Base-by-base conservation (phyloP, 2,329 filamentous ascomycete genomes). In the Lecanicillium sp. region DNA sequence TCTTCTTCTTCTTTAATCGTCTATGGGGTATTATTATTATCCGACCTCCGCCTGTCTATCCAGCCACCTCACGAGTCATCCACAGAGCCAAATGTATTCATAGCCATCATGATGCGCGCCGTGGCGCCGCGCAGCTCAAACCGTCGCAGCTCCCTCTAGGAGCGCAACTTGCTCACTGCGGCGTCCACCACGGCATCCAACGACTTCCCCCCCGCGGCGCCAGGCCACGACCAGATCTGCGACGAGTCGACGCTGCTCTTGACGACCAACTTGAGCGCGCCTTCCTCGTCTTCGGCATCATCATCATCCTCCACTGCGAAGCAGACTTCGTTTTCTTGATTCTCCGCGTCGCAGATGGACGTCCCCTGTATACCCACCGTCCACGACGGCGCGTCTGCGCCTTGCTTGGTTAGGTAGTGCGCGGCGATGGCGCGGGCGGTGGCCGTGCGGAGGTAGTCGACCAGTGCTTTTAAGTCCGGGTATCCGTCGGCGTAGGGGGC, bases 401-500 rank as follows among this genome's bases (percentile, higher is more conserved):
- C 13, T 7, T 59, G 48, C 22, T 46, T 44, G 17, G 50, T 45
- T 20, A 65, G 49, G 34, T 57, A 54, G 39, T 59, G 57, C 9
- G 61, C 51, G 1, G 62, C 54, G 3, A 73, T 54, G 30, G 59
- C 57, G 32, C 63, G 68, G 17, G 60, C 49, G 7, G 64, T 57
- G 11, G 68, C 65, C 14, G 61, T 62, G 40, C 60, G 55, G 8
- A 76, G 47, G 50, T 74, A 74, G 45, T 65, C 62, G 11, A 60
- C 54, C 5, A 73, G 59, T 25, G 69, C 66, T 9, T 49, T 44
- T 13, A 69, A 53, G 44, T 62, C 61, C 1, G 66, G 61, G 44
- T 73, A 76, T 5, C 59, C 57, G 17, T 68, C 63, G 10, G 55
- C 51, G 36, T 63, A 62, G 0, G 70, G 70, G 1, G 68, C 61